Base-by-base conservation (phyloP, 495 filamentous ascomycete genomes). In the Glutinoglossum americanum region DNA sequence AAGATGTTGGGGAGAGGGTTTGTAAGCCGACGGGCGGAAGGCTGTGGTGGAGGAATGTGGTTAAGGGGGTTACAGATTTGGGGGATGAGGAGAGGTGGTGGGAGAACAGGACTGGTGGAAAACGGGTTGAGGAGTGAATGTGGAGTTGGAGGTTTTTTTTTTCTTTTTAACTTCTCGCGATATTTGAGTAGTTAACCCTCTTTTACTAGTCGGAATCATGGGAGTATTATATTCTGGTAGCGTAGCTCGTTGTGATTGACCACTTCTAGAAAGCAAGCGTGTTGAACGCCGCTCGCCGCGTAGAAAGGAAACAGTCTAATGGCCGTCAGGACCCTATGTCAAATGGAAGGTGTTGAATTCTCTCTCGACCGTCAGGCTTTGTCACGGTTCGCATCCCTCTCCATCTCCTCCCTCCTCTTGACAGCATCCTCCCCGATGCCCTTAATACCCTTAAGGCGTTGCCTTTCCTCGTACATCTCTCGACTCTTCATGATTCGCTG, bases 361-460 rank as follows among this genome's bases (percentile, higher is more conserved):
- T 41, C 37, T 7, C 37, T 11, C 8, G 15, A n/a, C 41, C 41
- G 10, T 45, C 41, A 39, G 6, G 37, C 5, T 15, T 15, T 39
- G 7, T n/a, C n/a, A n/a, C 41, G 41, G 17, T 19, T n/a, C 41
- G 41, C 41, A 21, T 45, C 41, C 19, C n/a, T 19, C 21, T 45
- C 41, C 49, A 53, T 27, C 26, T 27, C 49, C 49, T 53, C 49
- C 13, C 37, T 41, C 37, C 37, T 41, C 37, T 41, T 72, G 56
- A 76, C 70, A 13, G 72, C 78, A 19, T 76, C 76, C 66, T 98
- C 92, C 0, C 80, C 75, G 30, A 80, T 71, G 6, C 77, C 81
- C 70, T 97, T 99, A 60, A 83, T 75, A 19, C 87, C 80, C 71
- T 97, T 99, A 61, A 78, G 77, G 60, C 85, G 75, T 72, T 99